phyloP scores from a whole-genome alignment of 345 rosid species.

The Boechera stricta region DNA sequence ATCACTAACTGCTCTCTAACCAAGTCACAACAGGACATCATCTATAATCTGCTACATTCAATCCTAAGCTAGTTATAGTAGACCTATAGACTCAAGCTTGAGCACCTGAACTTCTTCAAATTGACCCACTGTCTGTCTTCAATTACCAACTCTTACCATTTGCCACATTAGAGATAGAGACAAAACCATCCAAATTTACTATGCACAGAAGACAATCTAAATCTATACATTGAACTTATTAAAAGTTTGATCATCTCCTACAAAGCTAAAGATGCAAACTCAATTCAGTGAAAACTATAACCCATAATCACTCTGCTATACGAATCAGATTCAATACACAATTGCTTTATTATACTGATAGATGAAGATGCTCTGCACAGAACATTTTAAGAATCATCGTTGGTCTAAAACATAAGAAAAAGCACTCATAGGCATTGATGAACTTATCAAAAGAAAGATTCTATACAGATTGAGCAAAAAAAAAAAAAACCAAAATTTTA shows the following conservation, averaged over 20 bases:
- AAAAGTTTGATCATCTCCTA: neutral
- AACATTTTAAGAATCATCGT: too few relatives aligned
- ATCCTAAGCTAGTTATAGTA: neutral
- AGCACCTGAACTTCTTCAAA: conserved; percentile 7
- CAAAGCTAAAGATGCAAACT: conserved; percentile 22
- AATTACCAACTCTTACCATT: conserved; percentile 3
- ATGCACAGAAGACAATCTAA: neutral
- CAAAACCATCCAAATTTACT: neutral
- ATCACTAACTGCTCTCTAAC: neutral
- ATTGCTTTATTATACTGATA: neutral
- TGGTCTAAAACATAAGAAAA: neutral
- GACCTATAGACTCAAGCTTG: neutral
- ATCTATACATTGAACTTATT: neutral
- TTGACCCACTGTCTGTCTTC: conserved; percentile 1
- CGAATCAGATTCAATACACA: conserved; percentile 34
- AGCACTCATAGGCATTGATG: conserved; percentile 22
- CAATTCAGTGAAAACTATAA: neutral
- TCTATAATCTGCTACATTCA: conserved; percentile 13
- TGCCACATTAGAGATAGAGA: neutral
- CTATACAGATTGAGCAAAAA: conserved; percentile 35
- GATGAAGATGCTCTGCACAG: too few relatives aligned
- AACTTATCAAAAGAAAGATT: conserved; percentile 2
- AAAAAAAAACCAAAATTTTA: neutral
- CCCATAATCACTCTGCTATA: conserved; percentile 12
- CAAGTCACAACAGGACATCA: conserved; percentile 12